Percentiles rank a stretch among this genome's conserved stretches.
These are phyloP conservation scores for Arthrobotrys musiformis DNA, from an alignment of 2,329 filamentous ascomycete genomes.

Conservation along the genomic window DNA sequence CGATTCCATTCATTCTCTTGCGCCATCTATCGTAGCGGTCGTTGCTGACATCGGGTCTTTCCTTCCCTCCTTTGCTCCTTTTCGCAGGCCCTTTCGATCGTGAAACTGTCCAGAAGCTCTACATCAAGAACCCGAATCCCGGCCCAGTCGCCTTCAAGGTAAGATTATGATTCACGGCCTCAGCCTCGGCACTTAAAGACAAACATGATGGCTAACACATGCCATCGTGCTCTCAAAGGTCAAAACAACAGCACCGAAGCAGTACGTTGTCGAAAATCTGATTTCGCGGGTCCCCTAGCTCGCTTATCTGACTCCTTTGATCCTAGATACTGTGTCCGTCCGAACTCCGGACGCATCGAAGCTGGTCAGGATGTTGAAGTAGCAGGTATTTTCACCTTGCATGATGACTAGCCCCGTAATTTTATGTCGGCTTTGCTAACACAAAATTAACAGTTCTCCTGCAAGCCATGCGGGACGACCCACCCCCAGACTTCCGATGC, in stretches of 20 bases:
- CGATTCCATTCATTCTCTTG: slow-evolving; percentile 65
- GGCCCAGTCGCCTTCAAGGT: slow-evolving; percentile 77
- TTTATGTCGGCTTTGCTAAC: slow-evolving; percentile 4
- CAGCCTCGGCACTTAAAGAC: background rate
- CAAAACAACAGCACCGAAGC: slow-evolving; percentile 98
- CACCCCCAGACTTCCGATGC: slow-evolving; percentile 85
- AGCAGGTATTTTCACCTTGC: slow-evolving; percentile 72
- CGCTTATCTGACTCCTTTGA: slow-evolving; percentile 56
- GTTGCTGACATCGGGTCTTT: slow-evolving; percentile 18
- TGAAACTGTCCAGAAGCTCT: slow-evolving; percentile 74
- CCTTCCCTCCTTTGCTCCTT: background rate
- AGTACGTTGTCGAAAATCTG: slow-evolving; percentile 72
- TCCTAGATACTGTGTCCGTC: slow-evolving; percentile 90
- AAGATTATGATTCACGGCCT: slow-evolving; percentile 59
- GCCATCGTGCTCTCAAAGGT: slow-evolving; percentile 70
- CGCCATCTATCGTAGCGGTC: slow-evolving; percentile 41
- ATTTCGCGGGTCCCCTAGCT: slow-evolving; percentile 55
- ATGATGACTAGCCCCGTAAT: background rate
- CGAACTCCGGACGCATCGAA: slow-evolving; percentile 96
- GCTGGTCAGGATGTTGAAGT: slow-evolving; percentile 90
- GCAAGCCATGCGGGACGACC: slow-evolving; percentile 97
- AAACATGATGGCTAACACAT: slow-evolving; percentile 43
- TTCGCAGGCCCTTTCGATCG: slow-evolving; percentile 72
- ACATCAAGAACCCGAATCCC: slow-evolving; percentile 73
- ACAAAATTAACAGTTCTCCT: slow-evolving; percentile 74